Conservation (phyloP, 306 rosid genomes). For the Casuarina cunninghamiana region DNA sequence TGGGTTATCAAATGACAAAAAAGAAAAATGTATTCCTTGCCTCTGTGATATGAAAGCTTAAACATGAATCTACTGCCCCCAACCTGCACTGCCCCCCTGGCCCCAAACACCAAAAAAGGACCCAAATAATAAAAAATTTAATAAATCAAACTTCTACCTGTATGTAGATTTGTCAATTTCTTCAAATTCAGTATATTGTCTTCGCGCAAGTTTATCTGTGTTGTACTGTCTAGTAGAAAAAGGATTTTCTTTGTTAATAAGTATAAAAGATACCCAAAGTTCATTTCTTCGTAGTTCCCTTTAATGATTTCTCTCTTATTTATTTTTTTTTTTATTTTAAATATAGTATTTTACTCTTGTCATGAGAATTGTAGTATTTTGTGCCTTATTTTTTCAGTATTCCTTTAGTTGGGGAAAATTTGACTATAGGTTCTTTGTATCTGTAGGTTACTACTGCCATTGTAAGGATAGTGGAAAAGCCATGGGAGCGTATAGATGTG, state of each 20-base stretch:
- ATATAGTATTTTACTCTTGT: slow-evolving; percentile 13
- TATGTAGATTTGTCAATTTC: slow-evolving; percentile 1
- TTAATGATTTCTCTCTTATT: not conserved
- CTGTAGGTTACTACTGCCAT: slow-evolving; percentile 74
- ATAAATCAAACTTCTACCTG: not conserved
- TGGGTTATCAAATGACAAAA: not conserved
- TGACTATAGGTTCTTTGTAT: slow-evolving; percentile 10
- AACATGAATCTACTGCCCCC: not conserved
- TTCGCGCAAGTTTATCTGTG: not conserved
- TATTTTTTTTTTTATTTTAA: not conserved
- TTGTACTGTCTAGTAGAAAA: too few relatives aligned
- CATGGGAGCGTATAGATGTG: slow-evolving; percentile 81
- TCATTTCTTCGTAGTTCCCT: not conserved
- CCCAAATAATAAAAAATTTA: not conserved
- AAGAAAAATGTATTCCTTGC: not conserved
- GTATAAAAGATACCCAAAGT: not conserved
- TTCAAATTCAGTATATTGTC: not conserved
- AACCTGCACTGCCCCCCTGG: not conserved
- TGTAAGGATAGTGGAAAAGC: slow-evolving; percentile 82
- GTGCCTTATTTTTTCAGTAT: not conserved
- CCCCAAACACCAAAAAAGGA: too few relatives aligned
- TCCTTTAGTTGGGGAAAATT: slow-evolving; percentile 15
- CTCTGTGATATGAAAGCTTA: not conserved
- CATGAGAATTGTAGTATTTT: not conserved
- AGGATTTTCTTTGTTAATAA: not conserved